These are phyloP conservation scores for Theobroma grandiflorum DNA, from an alignment of 441 rosid genomes.

Conservation along the genomic window DNA sequence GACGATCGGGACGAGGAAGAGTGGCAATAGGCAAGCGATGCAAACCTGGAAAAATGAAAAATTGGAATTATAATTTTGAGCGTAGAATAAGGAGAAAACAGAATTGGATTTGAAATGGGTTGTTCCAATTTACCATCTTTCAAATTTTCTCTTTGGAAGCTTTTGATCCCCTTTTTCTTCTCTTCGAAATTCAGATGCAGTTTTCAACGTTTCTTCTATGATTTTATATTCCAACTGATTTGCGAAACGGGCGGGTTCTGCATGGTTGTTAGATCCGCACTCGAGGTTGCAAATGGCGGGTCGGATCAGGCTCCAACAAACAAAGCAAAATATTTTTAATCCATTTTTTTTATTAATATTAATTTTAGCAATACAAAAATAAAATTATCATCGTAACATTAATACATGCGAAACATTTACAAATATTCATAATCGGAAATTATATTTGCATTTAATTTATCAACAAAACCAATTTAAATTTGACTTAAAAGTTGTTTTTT, in stretches of 20 bases:
- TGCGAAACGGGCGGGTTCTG: background rate
- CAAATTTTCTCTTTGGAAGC: background rate
- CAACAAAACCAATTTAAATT: too few species aligned
- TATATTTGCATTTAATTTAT: too few species aligned
- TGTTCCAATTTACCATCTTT: slow-evolving; percentile 25
- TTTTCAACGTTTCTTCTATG: background rate
- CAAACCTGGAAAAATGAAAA: slow-evolving; percentile 62
- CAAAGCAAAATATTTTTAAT: background rate
- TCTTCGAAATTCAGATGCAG: slow-evolving; percentile 3
- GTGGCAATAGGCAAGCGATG: slow-evolving; percentile 81
- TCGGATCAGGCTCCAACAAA: background rate
- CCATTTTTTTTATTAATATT: background rate
- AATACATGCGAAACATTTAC: too few species aligned
- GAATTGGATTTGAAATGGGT: background rate
- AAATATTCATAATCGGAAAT: too few species aligned
- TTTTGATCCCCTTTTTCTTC: background rate
- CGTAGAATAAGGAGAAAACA: background rate
- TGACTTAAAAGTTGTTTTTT: too few species aligned
- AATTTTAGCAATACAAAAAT: background rate
- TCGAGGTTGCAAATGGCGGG: background rate
- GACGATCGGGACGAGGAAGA: slow-evolving; percentile 87
- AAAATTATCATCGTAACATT: too few species aligned
- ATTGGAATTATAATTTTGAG: background rate
- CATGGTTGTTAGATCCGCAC: background rate
- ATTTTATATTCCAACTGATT: background rate